A percentile compares a stretch with the other conserved stretches of the same genome.
Evolutionary conservation across 2,329 filamentous ascomycete genomes (phyloP).

Genomic region (Diaporthe capsici): DNA sequence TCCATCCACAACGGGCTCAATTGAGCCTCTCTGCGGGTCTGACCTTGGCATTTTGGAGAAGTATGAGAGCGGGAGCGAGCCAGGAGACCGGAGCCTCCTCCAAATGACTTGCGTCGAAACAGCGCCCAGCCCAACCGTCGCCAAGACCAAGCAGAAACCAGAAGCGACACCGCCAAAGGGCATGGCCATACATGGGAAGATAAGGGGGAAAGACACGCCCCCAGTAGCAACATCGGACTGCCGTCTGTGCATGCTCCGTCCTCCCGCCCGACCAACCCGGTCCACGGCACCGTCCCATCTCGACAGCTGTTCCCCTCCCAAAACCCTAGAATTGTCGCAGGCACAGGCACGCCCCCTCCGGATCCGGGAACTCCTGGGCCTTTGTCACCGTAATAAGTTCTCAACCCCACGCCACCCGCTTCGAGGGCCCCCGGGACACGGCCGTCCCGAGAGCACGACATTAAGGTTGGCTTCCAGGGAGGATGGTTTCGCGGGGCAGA

Average conservation of each 20-base stretch:
- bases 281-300: conserved; percentile 26
- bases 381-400: background rate
- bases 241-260: conserved; percentile 5
- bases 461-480: background rate
- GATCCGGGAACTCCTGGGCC: conserved; percentile 13
- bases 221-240: conserved; percentile 7
- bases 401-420: conserved; percentile 13
- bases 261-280: conserved; percentile 3
- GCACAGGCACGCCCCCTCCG: conserved; percentile 4
- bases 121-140: conserved; percentile 8
- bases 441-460: conserved; percentile 28
- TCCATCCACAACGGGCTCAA: conserved; percentile 3
- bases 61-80: conserved; percentile 4
- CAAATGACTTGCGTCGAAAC: conserved; percentile 33
- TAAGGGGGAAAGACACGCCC: background rate
- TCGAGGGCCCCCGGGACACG: conserved; percentile 1
- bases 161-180: conserved; percentile 8
- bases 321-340: conserved; percentile 27
- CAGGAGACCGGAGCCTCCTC: background rate
- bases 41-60: conserved; percentile 24
- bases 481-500: conserved; percentile 10
- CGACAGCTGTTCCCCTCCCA: conserved; percentile 3
- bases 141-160: conserved; percentile 30
- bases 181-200: background rate
- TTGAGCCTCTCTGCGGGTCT: background rate